phyloP scores from a whole-genome alignment of 75 land plant species.

The Ceratopteris richardii region DNA sequence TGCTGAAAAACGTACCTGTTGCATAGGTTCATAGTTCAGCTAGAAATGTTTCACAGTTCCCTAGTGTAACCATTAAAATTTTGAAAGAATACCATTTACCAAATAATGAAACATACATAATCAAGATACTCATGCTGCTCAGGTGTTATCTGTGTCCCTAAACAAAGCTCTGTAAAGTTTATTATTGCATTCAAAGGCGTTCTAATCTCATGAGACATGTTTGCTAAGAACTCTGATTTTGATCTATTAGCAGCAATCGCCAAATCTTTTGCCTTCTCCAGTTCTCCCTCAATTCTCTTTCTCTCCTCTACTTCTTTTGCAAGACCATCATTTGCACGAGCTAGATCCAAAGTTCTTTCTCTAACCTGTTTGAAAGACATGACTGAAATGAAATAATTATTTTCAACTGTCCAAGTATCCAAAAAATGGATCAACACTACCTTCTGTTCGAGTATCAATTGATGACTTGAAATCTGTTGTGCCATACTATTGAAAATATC shows the following conservation, averaged over 20 bases:
- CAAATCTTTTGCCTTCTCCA: conserved; percentile 31
- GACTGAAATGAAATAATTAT: too few relatives aligned
- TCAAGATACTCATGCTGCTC: conserved; percentile 35
- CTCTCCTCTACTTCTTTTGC: conserved; percentile 24
- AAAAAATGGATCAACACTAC: neutral
- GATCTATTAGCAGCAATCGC: conserved; percentile 25
- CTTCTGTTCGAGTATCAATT: conserved; percentile 27
- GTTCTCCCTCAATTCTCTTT: conserved; percentile 27
- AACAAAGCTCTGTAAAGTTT: conserved; percentile 34
- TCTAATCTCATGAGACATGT: conserved; percentile 38
- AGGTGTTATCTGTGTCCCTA: conserved; percentile 24
- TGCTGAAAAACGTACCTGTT: conserved; percentile 30
- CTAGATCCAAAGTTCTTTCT: conserved; percentile 21
- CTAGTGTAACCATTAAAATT: too few relatives aligned
- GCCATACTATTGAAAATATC: conserved; percentile 33
- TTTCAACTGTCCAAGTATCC: too few relatives aligned
- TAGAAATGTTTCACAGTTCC: too few relatives aligned
- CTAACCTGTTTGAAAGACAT: conserved; percentile 14
- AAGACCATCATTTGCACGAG: conserved; percentile 25
- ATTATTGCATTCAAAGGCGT: conserved; percentile 34
- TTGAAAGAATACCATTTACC: too few relatives aligned
- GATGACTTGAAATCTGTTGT: conserved; percentile 23
- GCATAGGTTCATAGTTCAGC: neutral
- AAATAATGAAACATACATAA: conserved; percentile 8
- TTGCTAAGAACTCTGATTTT: conserved; percentile 32